These are phyloP conservation scores for Talaromyces sp. DNA, from an alignment of 2,329 filamentous ascomycete genomes.

Conservation along the genomic window DNA sequence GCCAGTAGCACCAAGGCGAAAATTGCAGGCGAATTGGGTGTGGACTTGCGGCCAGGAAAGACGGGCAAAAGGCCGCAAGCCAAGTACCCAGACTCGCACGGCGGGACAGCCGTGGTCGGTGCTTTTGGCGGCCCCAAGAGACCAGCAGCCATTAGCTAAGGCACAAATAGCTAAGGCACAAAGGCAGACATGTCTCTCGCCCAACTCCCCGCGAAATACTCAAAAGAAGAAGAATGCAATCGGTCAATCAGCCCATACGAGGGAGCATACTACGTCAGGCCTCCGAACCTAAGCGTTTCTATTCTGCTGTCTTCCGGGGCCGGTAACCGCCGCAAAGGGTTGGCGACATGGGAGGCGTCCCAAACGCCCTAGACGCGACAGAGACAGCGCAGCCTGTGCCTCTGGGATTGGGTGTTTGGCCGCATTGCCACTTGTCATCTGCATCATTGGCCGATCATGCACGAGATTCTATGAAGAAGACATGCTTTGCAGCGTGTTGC, in stretches of 20 bases:
- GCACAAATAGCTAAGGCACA: not conserved
- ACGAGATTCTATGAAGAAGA: not conserved
- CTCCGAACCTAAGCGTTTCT: slow-evolving; percentile 4
- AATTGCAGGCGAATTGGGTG: not conserved
- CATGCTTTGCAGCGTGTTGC: not conserved
- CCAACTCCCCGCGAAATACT: not conserved
- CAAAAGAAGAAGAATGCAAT: not conserved
- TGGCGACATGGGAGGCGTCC: slow-evolving; percentile 4
- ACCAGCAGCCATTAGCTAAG: not conserved
- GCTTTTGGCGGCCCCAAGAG: not conserved
- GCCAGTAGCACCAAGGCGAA: not conserved
- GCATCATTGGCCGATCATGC: slow-evolving; percentile 8
- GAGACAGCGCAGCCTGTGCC: not conserved
- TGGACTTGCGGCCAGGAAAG: not conserved
- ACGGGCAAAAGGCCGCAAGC: not conserved
- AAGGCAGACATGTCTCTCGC: not conserved
- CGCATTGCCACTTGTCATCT: slow-evolving; percentile 9
- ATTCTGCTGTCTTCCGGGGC: not conserved
- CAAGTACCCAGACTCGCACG: not conserved
- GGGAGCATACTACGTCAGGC: not conserved
- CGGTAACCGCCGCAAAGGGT: slow-evolving; percentile 1
- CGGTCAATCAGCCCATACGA: not conserved
- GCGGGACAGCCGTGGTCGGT: not conserved
- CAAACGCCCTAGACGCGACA: slow-evolving; percentile 7
- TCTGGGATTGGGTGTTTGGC: not conserved